A percentile compares a stretch with the other conserved stretches of the same genome.
phyloP scores from a whole-genome alignment of 2,329 filamentous ascomycete species.

The Aspergillus cejpii region DNA sequence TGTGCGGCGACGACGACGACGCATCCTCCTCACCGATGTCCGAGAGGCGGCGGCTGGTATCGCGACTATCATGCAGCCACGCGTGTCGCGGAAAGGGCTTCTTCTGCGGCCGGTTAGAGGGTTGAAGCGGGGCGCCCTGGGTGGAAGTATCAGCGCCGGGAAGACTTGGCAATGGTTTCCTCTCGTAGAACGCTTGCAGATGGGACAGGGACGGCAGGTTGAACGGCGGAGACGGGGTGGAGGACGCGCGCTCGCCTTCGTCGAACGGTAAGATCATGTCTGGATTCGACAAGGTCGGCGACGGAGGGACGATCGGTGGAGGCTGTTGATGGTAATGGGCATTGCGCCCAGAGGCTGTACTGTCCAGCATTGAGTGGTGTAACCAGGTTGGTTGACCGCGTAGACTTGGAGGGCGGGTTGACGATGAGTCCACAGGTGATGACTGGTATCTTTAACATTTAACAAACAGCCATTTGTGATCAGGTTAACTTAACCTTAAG shows the following conservation, averaged over 20 bases:
- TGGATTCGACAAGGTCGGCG: conserved; percentile 83
- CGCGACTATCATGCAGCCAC: conserved; percentile 34
- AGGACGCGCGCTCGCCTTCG: conserved; percentile 47
- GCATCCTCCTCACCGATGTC: conserved; percentile 43
- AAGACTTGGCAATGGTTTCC: conserved; percentile 12
- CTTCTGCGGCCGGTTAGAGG: conserved; percentile 18
- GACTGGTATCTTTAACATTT: conserved; percentile 3
- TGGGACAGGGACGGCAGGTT: conserved; percentile 44
- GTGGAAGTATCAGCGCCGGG: conserved; percentile 4
- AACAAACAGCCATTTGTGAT: conserved; percentile 9
- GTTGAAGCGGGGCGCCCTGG: not conserved
- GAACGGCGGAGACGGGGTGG: conserved; percentile 48
- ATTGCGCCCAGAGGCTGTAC: conserved; percentile 12
- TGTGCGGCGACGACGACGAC: conserved; percentile 21
- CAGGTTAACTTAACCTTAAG: not conserved
- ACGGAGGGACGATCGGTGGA: conserved; percentile 49
- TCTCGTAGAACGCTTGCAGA: conserved; percentile 33
- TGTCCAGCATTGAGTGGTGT: conserved; percentile 9
- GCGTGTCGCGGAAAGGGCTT: conserved; percentile 30
- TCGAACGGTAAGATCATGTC: conserved; percentile 88
- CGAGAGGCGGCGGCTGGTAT: conserved; percentile 38
- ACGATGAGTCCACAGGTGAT: not conserved
- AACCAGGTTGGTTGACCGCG: not conserved
- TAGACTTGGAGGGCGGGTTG: not conserved
- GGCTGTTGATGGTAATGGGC: conserved; percentile 11